These are phyloP conservation scores for Hericium coralloides DNA, from an alignment of 768 basidiomycete species.

Conservation along the genomic window DNA sequence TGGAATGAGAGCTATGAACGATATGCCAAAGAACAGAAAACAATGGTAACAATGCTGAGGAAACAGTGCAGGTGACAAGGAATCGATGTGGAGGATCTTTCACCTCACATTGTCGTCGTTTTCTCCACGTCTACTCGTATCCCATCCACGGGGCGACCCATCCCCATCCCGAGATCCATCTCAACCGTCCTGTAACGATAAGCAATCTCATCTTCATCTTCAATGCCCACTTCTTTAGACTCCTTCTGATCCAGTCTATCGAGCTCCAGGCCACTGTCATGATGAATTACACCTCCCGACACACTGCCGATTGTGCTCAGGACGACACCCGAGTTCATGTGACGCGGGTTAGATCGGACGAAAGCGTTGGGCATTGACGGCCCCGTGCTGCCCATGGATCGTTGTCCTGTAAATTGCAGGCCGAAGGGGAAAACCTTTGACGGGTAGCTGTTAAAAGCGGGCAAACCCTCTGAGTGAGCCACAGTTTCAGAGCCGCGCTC, in stretches of 20 bases:
- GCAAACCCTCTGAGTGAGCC: conserved; percentile 40
- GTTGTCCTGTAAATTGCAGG: conserved; percentile 12
- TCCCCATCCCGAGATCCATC: conserved; percentile 9
- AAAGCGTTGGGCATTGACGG: background rate
- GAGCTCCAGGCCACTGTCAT: conserved; percentile 11
- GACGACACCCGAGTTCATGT: conserved; percentile 9
- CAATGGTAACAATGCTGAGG: background rate
- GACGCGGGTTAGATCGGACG: conserved; percentile 6
- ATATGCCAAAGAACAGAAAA: background rate
- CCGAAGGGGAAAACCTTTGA: conserved; percentile 11
- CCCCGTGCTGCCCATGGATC: conserved; percentile 10
- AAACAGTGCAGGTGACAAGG: background rate
- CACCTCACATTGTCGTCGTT: conserved; percentile 37
- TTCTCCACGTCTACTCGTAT: conserved; percentile 59
- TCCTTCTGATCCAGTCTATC: conserved; percentile 16
- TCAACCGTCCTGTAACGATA: conserved; percentile 15
- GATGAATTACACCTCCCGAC: conserved; percentile 2
- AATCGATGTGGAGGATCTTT: background rate
- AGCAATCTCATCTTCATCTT: conserved; percentile 18
- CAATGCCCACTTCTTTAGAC: conserved; percentile 22
- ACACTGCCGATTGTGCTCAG: conserved; percentile 12
- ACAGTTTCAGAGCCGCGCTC: conserved; percentile 77
- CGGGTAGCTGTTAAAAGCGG: conserved; percentile 7
- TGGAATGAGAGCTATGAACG: too few species aligned
- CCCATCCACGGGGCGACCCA: conserved; percentile 18